Base-by-base conservation (phyloP, 768 basidiomycete species). In the Tubosaeta brunneosetosa region DNA sequence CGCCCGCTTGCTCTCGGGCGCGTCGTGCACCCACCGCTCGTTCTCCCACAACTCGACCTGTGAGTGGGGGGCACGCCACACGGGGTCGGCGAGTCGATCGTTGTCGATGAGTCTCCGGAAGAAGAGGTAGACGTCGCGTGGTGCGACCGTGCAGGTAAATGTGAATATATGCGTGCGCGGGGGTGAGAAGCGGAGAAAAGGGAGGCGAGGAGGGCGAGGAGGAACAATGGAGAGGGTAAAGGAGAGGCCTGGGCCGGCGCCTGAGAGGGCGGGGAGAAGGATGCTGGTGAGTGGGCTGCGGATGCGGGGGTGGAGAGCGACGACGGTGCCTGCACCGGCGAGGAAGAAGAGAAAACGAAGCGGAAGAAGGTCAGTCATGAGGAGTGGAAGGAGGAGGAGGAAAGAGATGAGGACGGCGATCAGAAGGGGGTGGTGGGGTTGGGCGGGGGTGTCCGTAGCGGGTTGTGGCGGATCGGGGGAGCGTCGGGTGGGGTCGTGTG, bases 1-100 rank as follows among this genome's bases (percentile, higher is more conserved):
- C 8, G 53, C 47, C 7, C 48, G 49, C 48, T 51, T 55, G 31
- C 10, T 19, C 6, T 63, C 52, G 0, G 41, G 8, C 2, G 33
- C 47, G 31, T 55, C 52, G 31, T 68, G 66, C 33, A 67, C 63
- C 71, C 78, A 84, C 16, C 90, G 75, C 64, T 91, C 87, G 67
- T 91, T 92, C 73, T 92, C 90, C 74, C 81, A 91, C 22, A 91
- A 63, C 66, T 88, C 86, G 14, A 91, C 86, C 32, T 83, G 78
- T 6, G 80, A 66, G 70, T 84, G 75, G 62, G 85, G 80, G 2
- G 83, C 73, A 0, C 68, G 72, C 87, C 88, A 91, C 41, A 80
- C 80, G 27, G 62, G 68, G 61, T 90, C 85, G 6, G 75, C 72
- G 3, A 92, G 76, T 11, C 71, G 73, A 55, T 91, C 85, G 56